phyloP scores from a whole-genome alignment of 305 asterid species.

The Rubia occidens region DNA sequence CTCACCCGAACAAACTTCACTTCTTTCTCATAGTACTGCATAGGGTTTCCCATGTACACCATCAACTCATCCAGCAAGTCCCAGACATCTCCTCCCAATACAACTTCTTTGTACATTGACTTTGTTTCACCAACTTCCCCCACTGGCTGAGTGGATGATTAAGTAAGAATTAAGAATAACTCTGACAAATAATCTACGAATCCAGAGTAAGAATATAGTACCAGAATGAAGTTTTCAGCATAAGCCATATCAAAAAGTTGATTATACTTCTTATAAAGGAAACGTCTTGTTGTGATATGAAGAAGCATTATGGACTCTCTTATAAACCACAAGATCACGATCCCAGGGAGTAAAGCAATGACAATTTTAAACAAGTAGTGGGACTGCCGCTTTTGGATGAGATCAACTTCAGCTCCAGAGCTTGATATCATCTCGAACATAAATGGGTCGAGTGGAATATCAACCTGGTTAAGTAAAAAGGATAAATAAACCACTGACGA shows the following conservation, averaged over 20 bases:
- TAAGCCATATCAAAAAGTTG: slow-evolving; percentile 88
- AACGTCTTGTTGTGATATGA: slow-evolving; percentile 62
- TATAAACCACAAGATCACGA: slow-evolving; percentile 78
- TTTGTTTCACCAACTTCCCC: slow-evolving; percentile 81
- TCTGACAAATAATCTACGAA: slow-evolving; percentile 4
- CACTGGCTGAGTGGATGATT: slow-evolving; percentile 60
- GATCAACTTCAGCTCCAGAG: slow-evolving; percentile 93
- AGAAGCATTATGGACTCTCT: slow-evolving; percentile 83
- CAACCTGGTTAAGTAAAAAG: slow-evolving; percentile 52
- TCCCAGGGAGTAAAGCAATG: slow-evolving; percentile 74
- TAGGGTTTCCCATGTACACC: slow-evolving; percentile 92
- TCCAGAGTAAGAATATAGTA: slow-evolving; percentile 24
- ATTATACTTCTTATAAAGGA: slow-evolving; percentile 74
- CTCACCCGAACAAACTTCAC: slow-evolving; percentile 95
- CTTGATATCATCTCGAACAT: slow-evolving; percentile 85
- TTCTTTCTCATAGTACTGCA: slow-evolving; percentile 84
- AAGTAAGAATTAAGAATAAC: slow-evolving; percentile 23
- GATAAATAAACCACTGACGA: slow-evolving; percentile 18
- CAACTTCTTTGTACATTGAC: slow-evolving; percentile 85
- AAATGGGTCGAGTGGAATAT: slow-evolving; percentile 95
- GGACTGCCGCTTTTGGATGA: slow-evolving; percentile 75
- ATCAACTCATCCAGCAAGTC: slow-evolving; percentile 95
- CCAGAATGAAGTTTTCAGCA: slow-evolving; percentile 92
- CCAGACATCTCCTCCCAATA: slow-evolving; percentile 99
- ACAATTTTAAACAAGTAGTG: slow-evolving; percentile 82